A percentile compares a stretch with the other conserved stretches of the same genome.
phyloP scores from a whole-genome alignment of 345 rosid species.

The Lenwebbia sp. region DNA sequence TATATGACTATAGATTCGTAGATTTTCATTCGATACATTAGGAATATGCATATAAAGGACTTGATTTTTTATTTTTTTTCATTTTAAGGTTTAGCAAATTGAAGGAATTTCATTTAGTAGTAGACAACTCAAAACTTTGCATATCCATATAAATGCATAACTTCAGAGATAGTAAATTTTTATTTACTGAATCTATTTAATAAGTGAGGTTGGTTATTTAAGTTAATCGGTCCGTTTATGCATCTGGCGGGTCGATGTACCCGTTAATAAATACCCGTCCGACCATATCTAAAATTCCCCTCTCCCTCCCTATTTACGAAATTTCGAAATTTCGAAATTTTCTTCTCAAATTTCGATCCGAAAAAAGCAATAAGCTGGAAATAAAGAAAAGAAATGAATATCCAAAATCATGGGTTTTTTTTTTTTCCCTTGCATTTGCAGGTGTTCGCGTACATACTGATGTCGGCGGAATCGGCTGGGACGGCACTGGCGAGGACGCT shows the following conservation, averaged over 20 bases:
- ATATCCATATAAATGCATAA: too few relatives aligned
- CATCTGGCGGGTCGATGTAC: neutral
- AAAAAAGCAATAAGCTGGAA: too few relatives aligned
- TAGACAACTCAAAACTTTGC: neutral
- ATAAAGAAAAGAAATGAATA: too few relatives aligned
- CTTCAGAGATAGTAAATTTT: too few relatives aligned
- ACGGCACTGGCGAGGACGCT: constrained; percentile 58
- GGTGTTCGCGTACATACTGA: constrained; percentile 75
- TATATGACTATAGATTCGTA: neutral
- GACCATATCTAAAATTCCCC: neutral
- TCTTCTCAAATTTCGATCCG: neutral
- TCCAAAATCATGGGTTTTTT: too few relatives aligned
- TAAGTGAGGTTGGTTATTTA: neutral
- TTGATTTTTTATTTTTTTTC: fast-evolving
- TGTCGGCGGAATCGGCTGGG: constrained; percentile 80
- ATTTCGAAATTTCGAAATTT: neutral
- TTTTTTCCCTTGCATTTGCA: neutral
- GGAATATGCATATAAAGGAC: neutral
- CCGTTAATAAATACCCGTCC: neutral
- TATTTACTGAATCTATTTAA: too few relatives aligned
- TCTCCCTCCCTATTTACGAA: neutral
- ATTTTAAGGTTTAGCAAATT: neutral
- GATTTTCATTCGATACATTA: neutral
- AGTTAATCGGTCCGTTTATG: neutral
- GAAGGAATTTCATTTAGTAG: neutral